Evolutionary conservation across 2,329 filamentous ascomycete species (phyloP).

Genomic region (Colletotrichum sojae): DNA sequence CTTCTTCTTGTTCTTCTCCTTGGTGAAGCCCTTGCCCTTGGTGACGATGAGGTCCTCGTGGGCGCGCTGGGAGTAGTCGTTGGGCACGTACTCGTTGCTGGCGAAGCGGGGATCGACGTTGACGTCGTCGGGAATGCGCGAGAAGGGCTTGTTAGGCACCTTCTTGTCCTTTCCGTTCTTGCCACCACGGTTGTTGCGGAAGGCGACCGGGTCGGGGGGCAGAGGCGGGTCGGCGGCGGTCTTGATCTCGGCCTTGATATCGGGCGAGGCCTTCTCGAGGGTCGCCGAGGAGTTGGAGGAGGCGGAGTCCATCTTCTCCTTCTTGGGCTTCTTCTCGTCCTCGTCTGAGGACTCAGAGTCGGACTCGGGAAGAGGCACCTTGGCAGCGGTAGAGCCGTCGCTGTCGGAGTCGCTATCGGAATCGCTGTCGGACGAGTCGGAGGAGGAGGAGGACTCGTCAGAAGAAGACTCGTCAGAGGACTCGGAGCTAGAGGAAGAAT

Average conservation of each 20-base stretch:
- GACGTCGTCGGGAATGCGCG: conserved; percentile 79
- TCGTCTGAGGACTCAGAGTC: conserved; percentile 51
- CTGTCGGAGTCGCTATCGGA: conserved; percentile 52
- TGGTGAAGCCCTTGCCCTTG: conserved; percentile 96
- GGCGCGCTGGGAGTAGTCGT: conserved; percentile 91
- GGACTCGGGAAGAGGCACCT: conserved; percentile 60
- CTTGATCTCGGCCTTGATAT: conserved; percentile 58
- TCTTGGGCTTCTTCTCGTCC: conserved; percentile 43
- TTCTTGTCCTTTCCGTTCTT: conserved; percentile 62
- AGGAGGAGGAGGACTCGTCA: conserved; percentile 50
- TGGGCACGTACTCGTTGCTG: conserved; percentile 85
- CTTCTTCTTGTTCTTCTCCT: conserved; percentile 99
- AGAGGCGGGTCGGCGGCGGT: conserved; percentile 62
- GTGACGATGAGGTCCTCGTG: conserved; percentile 91
- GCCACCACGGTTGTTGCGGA: conserved; percentile 56
- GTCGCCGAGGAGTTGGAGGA: conserved; percentile 60
- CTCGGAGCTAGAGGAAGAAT: conserved; percentile 48
- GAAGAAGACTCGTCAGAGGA: conserved; percentile 44
- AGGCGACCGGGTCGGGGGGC: conserved; percentile 63
- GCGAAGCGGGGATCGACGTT: conserved; percentile 77
- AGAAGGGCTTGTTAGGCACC: conserved; percentile 77
- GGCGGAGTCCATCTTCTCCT: conserved; percentile 50
- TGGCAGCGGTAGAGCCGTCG: conserved; percentile 53
- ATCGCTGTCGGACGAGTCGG: conserved; percentile 52
- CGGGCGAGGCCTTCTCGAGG: conserved; percentile 67